phyloP scores from a whole-genome alignment of 257 asterid genomes.

The Solanum gracilifrons region DNA sequence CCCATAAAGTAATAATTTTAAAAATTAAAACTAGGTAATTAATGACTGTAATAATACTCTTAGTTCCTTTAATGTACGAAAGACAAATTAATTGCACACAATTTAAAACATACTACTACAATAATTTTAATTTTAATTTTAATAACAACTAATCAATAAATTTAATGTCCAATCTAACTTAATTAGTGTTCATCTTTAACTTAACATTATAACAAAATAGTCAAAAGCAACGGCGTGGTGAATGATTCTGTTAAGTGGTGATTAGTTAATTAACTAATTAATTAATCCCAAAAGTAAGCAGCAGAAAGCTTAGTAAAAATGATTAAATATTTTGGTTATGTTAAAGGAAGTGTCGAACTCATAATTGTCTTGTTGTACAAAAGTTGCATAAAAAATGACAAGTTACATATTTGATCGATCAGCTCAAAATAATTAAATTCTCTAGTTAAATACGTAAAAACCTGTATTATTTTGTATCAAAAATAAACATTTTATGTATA shows the following conservation, averaged over 20 bases:
- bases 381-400: background rate
- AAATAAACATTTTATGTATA: too few relatives aligned
- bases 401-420: background rate
- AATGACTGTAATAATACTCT: background rate
- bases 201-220: background rate
- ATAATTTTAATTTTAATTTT: background rate
- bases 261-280: background rate
- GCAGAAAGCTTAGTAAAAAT: conserved; percentile 17
- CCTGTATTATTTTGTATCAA: too few relatives aligned
- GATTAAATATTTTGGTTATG: conserved; percentile 29
- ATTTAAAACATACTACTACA: background rate
- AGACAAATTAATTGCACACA: background rate
- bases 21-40: background rate
- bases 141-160: background rate
- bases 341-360: conserved; percentile 11
- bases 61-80: background rate
- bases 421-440: too few relatives aligned
- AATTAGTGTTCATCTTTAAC: background rate
- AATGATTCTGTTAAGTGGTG: background rate
- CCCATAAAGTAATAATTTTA: background rate
- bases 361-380: conserved; percentile 13
- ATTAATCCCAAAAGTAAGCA: background rate
- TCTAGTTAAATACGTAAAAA: background rate
- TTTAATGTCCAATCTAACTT: background rate
- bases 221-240: conserved; percentile 15